phyloP scores from a whole-genome alignment of 1,284 basidiomycete genomes.

The Fomes fomentarius region DNA sequence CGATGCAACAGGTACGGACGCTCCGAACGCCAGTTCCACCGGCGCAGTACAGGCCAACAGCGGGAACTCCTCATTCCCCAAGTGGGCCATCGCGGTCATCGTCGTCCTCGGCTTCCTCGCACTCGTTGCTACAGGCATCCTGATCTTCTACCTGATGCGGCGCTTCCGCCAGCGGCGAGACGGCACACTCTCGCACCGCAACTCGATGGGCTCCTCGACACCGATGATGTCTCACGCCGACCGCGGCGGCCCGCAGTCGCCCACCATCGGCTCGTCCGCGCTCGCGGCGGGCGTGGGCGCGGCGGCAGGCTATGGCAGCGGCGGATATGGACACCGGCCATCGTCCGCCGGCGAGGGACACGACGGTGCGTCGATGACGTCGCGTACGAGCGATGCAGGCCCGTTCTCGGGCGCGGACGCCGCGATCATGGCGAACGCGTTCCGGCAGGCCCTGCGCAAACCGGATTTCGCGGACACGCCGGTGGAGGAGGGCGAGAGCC shows the following conservation, averaged over 20 bases:
- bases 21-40: slow-evolving; percentile 20
- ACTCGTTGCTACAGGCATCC: slow-evolving; percentile 65
- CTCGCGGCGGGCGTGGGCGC: slow-evolving; percentile 36
- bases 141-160: slow-evolving; percentile 72
- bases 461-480: slow-evolving; percentile 74
- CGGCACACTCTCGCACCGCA: slow-evolving; percentile 56
- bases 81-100: slow-evolving; percentile 89
- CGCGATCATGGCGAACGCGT: slow-evolving; percentile 87
- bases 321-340: slow-evolving; percentile 28
- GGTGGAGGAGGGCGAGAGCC: slow-evolving; percentile 70
- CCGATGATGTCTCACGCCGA: slow-evolving; percentile 75
- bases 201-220: slow-evolving; percentile 75
- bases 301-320: slow-evolving; percentile 31
- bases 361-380: slow-evolving; percentile 67
- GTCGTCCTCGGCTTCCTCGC: slow-evolving; percentile 82
- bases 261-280: slow-evolving; percentile 41
- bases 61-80: slow-evolving; percentile 57
- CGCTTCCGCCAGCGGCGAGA: slow-evolving; percentile 57
- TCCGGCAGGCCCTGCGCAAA: slow-evolving; percentile 80
- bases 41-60: slow-evolving; percentile 45
- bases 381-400: slow-evolving; percentile 60
- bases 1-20: background rate
- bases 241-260: slow-evolving; percentile 49
- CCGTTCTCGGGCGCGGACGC: slow-evolving; percentile 82
- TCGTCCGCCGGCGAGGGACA: slow-evolving; percentile 57